Base-by-base conservation (phyloP, 768 basidiomycete species). In the Boletus reticuloceps region DNA sequence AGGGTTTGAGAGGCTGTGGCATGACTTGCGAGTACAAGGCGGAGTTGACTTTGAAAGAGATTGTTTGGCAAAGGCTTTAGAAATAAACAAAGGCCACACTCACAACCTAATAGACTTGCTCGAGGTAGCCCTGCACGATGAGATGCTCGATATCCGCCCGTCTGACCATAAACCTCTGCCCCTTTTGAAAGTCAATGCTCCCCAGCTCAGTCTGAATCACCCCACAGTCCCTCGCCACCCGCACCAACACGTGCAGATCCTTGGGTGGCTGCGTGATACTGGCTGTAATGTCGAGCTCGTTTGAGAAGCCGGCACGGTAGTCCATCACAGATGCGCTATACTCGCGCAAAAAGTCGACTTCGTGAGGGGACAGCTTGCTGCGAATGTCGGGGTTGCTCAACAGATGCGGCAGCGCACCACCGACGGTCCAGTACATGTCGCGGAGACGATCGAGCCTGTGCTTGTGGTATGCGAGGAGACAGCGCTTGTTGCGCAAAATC, bases 401-500 rank as follows among this genome's bases (percentile, higher is more conserved):
- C 41, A 97, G 77, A 59, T 92, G 89, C 1, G 93, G 91, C 4
- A 97, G 76, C 5, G 92, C 89, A 14, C 93, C 95, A 17, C 91
- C 91, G 9, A 85, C 82, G 13, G 83, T 75, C 96, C 96, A 98
- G 74, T 92, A 97, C 76, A 91, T 80, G 65, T 93, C 87, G 54
- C 86, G 82, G 50, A 98, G 81, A 50, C 86, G 84, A 67, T 92
- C 88, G 38, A 92, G 72, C 52, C 96, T 82, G 74, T 94, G 92
- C 25, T 82, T 75, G 71, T 98, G 93, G 72, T 98, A 99, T 0
- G 93, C 94, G 43, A 98, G 82, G 5, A 98, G 79, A 69, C 92
- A 94, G n/a, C 97, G 88, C 70, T 96, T 97, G 78, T 98, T 97
- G 58, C 94, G 84, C 39, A 86, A 78, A 62, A 96, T 88, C 37